Evolutionary conservation across 148 eudicot genomes (phyloP).

Genomic region (Beta vulgaris): DNA sequence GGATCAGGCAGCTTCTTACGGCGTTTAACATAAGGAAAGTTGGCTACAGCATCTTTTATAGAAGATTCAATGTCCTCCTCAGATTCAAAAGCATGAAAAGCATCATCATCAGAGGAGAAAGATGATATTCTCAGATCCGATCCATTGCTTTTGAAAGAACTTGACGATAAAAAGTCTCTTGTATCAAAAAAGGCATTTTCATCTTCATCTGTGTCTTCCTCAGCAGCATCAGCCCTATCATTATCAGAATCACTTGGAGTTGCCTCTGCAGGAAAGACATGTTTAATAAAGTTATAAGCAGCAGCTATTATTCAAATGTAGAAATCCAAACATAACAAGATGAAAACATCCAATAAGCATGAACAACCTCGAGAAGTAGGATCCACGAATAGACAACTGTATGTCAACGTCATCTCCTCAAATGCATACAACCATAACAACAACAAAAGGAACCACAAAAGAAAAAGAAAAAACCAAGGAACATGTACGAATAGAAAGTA

Average conservation of each 20-base stretch:
- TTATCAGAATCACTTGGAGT: constrained; percentile 70
- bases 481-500: neutral
- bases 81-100: constrained; percentile 35
- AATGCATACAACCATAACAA: neutral
- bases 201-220: constrained; percentile 80
- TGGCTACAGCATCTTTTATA: constrained; percentile 48
- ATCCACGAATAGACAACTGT: neutral
- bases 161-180: constrained; percentile 66
- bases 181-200: constrained; percentile 71
- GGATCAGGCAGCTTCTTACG: constrained; percentile 83
- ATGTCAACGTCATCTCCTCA: neutral
- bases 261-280: constrained; percentile 39
- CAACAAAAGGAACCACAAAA: neutral
- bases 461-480: neutral
- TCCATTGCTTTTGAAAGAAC: constrained; percentile 64
- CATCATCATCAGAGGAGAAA: constrained; percentile 67
- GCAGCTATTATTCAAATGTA: neutral
- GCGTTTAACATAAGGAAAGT: constrained; percentile 55
- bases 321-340: neutral
- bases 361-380: neutral
- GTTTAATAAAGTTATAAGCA: constrained; percentile 1
- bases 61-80: constrained; percentile 55
- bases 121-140: constrained; percentile 66
- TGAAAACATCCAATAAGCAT: neutral
- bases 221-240: constrained; percentile 69